Evolutionary conservation across 192 early-diverging fungal species (phyloP).

Genomic region (Radiomyces spectabilis): DNA sequence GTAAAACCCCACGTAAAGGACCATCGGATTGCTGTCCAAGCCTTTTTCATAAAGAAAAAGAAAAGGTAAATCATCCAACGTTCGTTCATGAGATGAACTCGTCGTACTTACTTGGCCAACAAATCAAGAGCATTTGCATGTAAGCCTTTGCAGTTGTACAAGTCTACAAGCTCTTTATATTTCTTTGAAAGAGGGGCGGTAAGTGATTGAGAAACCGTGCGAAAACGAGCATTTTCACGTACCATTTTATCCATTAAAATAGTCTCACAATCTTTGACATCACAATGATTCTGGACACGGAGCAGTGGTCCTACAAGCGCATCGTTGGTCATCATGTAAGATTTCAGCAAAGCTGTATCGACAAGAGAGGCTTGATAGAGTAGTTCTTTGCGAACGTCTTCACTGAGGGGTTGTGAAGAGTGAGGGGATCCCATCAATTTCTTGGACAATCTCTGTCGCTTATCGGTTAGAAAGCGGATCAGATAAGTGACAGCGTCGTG

Average conservation of each 20-base stretch:
- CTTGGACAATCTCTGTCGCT: constrained; percentile 68
- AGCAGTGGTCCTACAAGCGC: constrained; percentile 86
- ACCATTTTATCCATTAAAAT: constrained; percentile 72
- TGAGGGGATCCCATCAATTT: constrained; percentile 24
- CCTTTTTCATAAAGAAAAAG: constrained; percentile 11
- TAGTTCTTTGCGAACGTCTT: constrained; percentile 20
- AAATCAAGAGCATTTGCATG: constrained; percentile 88
- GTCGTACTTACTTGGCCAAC: constrained; percentile 47
- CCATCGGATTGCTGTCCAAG: constrained; percentile 39
- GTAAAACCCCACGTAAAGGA: constrained; percentile 52
- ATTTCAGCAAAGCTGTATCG: constrained; percentile 86
- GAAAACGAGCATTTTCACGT: neutral
- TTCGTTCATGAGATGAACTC: neutral
- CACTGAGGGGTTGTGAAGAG: constrained; percentile 29
- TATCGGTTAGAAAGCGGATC: constrained; percentile 84
- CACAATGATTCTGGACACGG: constrained; percentile 82
- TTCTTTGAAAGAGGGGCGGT: constrained; percentile 38
- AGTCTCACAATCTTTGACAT: constrained; percentile 74
- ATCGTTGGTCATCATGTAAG: constrained; percentile 83
- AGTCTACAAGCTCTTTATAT: constrained; percentile 83
- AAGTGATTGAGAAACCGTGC: constrained; percentile 2
- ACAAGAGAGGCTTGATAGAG: constrained; percentile 58
- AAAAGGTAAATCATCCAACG: neutral
- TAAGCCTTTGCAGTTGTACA: constrained; percentile 86
- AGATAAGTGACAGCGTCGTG: constrained; percentile 53